These are phyloP conservation scores for Exophiala alcalophila DNA, from an alignment of 2,329 filamentous ascomycete genomes.

Conservation along the genomic window DNA sequence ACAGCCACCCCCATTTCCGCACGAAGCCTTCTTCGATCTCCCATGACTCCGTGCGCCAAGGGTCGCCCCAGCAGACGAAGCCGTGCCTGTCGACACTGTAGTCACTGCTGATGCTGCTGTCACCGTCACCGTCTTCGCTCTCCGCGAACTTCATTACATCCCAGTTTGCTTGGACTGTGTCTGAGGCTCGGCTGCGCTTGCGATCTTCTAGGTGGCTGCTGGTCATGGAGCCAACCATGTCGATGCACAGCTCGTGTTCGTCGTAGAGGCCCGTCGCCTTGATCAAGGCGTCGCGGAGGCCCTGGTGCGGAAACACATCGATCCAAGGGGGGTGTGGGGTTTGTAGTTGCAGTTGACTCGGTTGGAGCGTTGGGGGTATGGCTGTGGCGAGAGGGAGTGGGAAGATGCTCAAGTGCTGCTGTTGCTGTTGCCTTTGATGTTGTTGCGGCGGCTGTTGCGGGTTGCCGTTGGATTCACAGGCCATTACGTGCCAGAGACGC, in stretches of 20 bases:
- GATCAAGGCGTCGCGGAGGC: conserved; percentile 32
- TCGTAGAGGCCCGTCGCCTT: conserved; percentile 23
- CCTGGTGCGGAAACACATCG: conserved; percentile 32
- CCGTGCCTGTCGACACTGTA: conserved; percentile 19
- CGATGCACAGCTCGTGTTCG: conserved; percentile 30
- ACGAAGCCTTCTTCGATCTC: conserved; percentile 33
- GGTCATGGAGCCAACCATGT: conserved; percentile 24
- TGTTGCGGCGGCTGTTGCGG: no score
- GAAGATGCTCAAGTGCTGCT: no score
- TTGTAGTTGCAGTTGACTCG: conserved; percentile 27
- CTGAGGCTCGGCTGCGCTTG: background rate
- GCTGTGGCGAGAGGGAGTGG: background rate
- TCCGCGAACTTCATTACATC: no score
- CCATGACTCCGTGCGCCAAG: conserved; percentile 34
- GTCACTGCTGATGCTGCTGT: background rate
- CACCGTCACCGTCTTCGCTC: background rate
- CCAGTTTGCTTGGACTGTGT: no score
- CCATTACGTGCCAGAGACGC: background rate
- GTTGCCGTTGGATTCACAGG: no score
- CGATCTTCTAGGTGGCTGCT: background rate
- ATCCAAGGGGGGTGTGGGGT: conserved; percentile 34
- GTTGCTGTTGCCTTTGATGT: no score
- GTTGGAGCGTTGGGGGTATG: conserved; percentile 26
- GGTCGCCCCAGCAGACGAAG: conserved; percentile 34
- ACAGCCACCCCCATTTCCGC: conserved; percentile 32